Base-by-base conservation (phyloP, 331 rosid species). In the Ulmus americana region DNA sequence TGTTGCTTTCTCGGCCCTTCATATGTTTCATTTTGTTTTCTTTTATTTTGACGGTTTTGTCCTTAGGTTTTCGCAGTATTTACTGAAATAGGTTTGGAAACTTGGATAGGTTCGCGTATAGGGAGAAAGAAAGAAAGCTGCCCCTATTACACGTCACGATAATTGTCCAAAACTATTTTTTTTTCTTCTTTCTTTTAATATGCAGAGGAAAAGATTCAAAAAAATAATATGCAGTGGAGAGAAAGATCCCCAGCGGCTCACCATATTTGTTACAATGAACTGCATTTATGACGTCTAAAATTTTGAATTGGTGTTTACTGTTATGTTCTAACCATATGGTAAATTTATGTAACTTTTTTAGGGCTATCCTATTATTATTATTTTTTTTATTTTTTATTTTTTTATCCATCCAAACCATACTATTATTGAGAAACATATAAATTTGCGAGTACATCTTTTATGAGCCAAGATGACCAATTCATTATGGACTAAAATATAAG, bases 1-100 rank as follows among this genome's bases (percentile, higher is more conserved):
- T 12, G 71, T 84, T 78, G 69, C 81, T 70, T 76, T 71, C 81
- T 80, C 69, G 78, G 60, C 76, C 78, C 82, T 82, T 80, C 83
- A 68, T 81, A 58, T 70, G 67, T 83, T 68, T 73, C 45, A 55
- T 70, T 72, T 39, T 74, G 15, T 55, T 14, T 2, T 11, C 18
- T 50, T 65, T 65, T 10, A 4, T 11, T 0, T 61, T 10, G 39
- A 74, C 80, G 69, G 75, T 78, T 63, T 61, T 22, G 39, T 3
- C 75, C 45, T 76, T 77, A 14, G 10, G 5, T 68, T 50, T 2
- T 0, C 0, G 1, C 0, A 1, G 18, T 59, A 62, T 70, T 70
- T 62, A 65, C 83, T 16, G 5, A 4, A 39, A 3, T 13, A 43
- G 14, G 43, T 1, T 45, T 41, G 53, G 53, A 7, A 54, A 54